These are phyloP conservation scores for Phialophora verrucosa DNA, from an alignment of 2,329 filamentous ascomycete species.

Conservation along the genomic window DNA sequence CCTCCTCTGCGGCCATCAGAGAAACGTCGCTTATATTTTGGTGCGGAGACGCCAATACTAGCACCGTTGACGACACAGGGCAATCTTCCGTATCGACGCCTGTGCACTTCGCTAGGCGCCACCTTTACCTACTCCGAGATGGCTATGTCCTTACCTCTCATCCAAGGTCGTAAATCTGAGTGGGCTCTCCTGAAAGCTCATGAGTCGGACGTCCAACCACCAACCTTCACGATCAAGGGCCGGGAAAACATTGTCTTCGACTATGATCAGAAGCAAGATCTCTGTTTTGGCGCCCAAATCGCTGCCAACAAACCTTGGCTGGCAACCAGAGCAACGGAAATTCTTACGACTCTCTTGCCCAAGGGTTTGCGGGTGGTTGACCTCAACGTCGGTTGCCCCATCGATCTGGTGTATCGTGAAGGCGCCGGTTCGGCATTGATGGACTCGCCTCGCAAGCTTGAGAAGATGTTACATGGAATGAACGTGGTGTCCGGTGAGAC, in stretches of 20 bases:
- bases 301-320: slow-evolving; percentile 91
- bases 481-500: slow-evolving; percentile 88
- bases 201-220: slow-evolving; percentile 76
- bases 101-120: slow-evolving; percentile 87
- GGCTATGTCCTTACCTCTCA: slow-evolving; percentile 87
- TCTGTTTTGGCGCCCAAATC: slow-evolving; percentile 91
- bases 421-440: slow-evolving; percentile 91
- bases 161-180: slow-evolving; percentile 88
- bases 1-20: slow-evolving; percentile 88
- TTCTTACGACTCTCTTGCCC: slow-evolving; percentile 76
- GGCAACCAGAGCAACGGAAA: slow-evolving; percentile 85
- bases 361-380: slow-evolving; percentile 83
- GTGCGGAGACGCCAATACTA: slow-evolving; percentile 88
- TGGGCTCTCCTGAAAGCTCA: slow-evolving; percentile 96
- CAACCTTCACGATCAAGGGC: slow-evolving; percentile 63
- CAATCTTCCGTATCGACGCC: slow-evolving; percentile 89
- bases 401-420: slow-evolving; percentile 87
- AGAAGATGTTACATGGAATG: slow-evolving; percentile 96
- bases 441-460: slow-evolving; percentile 84
- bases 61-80: slow-evolving; percentile 96
- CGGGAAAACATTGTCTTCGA: slow-evolving; percentile 65
- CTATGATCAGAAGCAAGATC: slow-evolving; percentile 81
- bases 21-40: slow-evolving; percentile 92
- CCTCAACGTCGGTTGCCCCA: slow-evolving; percentile 95
- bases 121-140: slow-evolving; percentile 98